Base-by-base conservation (phyloP, 176 grass and related monocot species). In the Oryza australiensis region DNA sequence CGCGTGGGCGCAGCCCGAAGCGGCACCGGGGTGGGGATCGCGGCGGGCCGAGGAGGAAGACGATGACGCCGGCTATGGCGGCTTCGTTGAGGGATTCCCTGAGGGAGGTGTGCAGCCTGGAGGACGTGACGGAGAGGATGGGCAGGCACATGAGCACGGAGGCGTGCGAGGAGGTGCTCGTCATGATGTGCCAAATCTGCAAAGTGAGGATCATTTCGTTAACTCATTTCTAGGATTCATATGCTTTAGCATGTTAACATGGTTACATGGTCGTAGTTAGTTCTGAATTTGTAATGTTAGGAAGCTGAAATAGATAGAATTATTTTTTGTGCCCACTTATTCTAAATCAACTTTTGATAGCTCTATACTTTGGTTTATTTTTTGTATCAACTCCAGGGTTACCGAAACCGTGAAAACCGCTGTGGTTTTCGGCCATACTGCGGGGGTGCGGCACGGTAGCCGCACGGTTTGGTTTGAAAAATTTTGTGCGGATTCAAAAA, bases 121-220 rank as follows among this genome's bases (percentile, higher is more conserved):
- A 90, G 26, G 91, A 94, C 62, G 78, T 86, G 38, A 88, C 15
- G 66, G 59, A 88, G 59, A 86, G 91, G 57, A 88, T 94, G 88
- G 71, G 63, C 27, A 77, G 26, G 11, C 77, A 83, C 73, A 94
- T 90, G 86, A 86, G 85, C 66, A 68, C 70, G 46, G 76, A 73
- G 10, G 80, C 83, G 24, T 83, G 91, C 72, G 68, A 64, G 64
- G 91, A 90, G 45, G 91, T 88, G 65, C 86, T 94, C 15, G 3
- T 83, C 68, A 88, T 90, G 91, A 94, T 94, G 88, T 73, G 41
- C 81, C 75, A 86, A 73, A 66, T 90, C 63, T 94, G 91, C 73
- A 94, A 94, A 75, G 91, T 90, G 45, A 33, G 71, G 3, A 14
- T 24, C 27, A 24, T 43, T 70, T 41, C 37, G 10, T 46, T 40